phyloP scores from a whole-genome alignment of 371 early-diverging fungal species.

The Mortierella sp. region DNA sequence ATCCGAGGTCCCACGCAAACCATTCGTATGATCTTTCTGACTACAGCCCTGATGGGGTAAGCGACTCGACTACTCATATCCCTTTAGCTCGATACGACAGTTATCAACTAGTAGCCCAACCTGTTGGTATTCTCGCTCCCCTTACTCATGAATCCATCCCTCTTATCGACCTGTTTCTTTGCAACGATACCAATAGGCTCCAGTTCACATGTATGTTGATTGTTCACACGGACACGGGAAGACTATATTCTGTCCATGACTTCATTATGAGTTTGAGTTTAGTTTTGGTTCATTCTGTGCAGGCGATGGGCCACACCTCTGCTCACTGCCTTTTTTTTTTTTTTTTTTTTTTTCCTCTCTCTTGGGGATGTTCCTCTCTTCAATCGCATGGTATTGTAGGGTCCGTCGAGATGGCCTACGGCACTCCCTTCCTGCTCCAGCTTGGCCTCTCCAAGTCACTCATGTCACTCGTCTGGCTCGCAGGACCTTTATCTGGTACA shows the following conservation, averaged over 20 bases:
- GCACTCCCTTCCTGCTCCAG: constrained; percentile 90
- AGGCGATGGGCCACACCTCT: background rate
- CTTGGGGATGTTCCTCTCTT: background rate
- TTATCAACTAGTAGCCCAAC: background rate
- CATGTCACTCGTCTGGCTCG: constrained; percentile 95
- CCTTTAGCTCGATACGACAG: background rate
- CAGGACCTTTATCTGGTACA: constrained; percentile 93
- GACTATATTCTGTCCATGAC: constrained; percentile 15
- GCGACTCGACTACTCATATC: background rate
- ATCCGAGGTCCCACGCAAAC: constrained; percentile 41
- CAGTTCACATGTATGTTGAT: constrained; percentile 47
- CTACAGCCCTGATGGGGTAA: constrained; percentile 50
- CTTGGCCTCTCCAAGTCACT: constrained; percentile 86
- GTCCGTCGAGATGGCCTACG: constrained; percentile 59
- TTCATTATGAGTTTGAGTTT: constrained; percentile 20
- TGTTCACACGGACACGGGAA: background rate
- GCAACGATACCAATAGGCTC: constrained; percentile 20
- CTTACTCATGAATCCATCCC: background rate
- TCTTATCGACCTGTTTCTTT: background rate
- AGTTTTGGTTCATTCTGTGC: background rate
- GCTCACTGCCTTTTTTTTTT: background rate
- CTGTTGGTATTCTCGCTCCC: background rate
- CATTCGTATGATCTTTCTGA: constrained; percentile 38
- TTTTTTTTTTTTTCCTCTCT: constrained; percentile 3
- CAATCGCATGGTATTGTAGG: constrained; percentile 26